Evolutionary conservation across 2,329 filamentous ascomycete genomes (phyloP).

Genomic region (Aspergillus sp.): DNA sequence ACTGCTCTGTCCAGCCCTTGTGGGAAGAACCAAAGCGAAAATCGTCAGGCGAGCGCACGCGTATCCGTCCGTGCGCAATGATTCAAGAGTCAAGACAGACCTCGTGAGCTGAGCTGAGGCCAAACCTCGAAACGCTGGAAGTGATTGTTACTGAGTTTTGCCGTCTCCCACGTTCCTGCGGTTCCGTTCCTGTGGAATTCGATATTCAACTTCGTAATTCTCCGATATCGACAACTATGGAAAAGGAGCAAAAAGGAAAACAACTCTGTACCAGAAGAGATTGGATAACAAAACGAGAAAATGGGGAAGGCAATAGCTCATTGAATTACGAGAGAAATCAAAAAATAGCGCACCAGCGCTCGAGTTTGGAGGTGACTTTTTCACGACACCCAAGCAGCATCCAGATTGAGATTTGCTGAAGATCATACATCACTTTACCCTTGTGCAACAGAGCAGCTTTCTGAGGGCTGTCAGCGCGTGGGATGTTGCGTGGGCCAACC

Average conservation of each 20-base stretch:
- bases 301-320: constrained; percentile 8
- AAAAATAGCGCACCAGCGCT: constrained; percentile 17
- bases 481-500: constrained; percentile 21
- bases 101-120: constrained; percentile 26
- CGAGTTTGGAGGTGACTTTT: constrained; percentile 8
- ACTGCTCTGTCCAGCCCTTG: constrained; percentile 8
- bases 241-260: background rate
- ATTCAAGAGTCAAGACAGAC: constrained; percentile 14
- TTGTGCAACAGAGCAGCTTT: constrained; percentile 17
- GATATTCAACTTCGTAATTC: constrained; percentile 13
- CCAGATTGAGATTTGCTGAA: constrained; percentile 15
- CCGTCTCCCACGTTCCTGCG: constrained; percentile 25
- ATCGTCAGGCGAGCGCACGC: constrained; percentile 23
- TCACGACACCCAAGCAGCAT: constrained; percentile 11
- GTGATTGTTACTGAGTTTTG: constrained; percentile 10
- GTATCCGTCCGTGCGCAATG: constrained; percentile 25
- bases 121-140: constrained; percentile 12
- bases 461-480: constrained; percentile 17
- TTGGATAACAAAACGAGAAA: background rate
- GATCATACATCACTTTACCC: constrained; percentile 18
- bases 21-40: constrained; percentile 13
- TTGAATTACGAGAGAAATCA: constrained; percentile 12
- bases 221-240: constrained; percentile 13
- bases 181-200: constrained; percentile 24
- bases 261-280: background rate